Base-by-base conservation (phyloP, 805 yeast species). In the Sungouiozyma intestinalis region DNA sequence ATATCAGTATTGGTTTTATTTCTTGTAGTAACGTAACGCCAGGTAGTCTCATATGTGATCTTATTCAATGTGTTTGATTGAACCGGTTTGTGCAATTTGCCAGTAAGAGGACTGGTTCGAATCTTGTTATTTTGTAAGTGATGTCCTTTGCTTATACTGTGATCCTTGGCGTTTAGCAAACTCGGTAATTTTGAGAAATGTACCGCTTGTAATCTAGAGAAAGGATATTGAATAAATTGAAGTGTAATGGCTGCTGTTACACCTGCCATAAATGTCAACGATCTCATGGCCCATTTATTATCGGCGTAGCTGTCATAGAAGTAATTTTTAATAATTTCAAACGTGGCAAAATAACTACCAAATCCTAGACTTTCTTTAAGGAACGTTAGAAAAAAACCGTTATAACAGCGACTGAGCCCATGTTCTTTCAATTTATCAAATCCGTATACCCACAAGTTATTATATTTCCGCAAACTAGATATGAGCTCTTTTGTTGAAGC, bases 321-420 rank as follows among this genome's bases (percentile, higher is more conserved):
- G 50, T 78, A 76, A 29, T 85, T 84, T 60, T 84, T 86, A 21
- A 87, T 74, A 16, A 76, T 60, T 60, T 86, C 95, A 61, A 85
- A 87, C 1, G 86, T 75, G 13, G 84, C 72, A 57, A 87, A 87
- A 60, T 85, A 87, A 42, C 78, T 72, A 0, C 90, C 95, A 70
- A 85, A 87, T 2, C 94, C 92, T n/a, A 63, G 48, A 71, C 70
- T 76, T 50, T 88, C 97, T 57, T 87, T 88, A 15, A 82, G 57
- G 3, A 85, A 65, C 40, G 88, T 81, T 36, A 86, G 67, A n/a
- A 81, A 73, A 57, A 79, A 83, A 0, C 97, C 97, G 2, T 95
- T 94, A 67, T 85, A 85, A 3, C 92, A 88, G 1, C 95, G 95
- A 11, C 77, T 69, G 8, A 79, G 60, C 0, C 97, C 97, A 40